Base-by-base conservation (phyloP, 2,329 filamentous ascomycete species). In the Phoma sp. region DNA sequence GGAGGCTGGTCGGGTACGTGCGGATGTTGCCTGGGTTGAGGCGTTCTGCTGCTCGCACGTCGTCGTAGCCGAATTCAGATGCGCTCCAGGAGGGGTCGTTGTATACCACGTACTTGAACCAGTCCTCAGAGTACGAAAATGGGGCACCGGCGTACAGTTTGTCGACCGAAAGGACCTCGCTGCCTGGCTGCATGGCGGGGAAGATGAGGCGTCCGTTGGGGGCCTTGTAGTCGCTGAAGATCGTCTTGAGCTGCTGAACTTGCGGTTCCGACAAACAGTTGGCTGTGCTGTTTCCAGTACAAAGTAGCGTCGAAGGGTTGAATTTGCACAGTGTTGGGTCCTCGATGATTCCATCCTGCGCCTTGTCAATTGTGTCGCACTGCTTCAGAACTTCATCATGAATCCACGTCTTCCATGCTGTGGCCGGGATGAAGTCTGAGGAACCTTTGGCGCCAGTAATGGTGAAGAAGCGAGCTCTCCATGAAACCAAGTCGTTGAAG, bases 301-400 rank as follows among this genome's bases (percentile, higher is more conserved):
- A 79, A 9, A 73, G 61, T 6, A 79, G 62, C 0, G 68, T 63
- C 44, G 76, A 71, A 15, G 79, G 77, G 8, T 43, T 67, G 51
- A 71, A 79, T 70, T 43, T 65, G 53, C 67, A 71, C 6, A 77
- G 64, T 2, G 65, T 67, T 0, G 79, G 75, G 58, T 80, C 76
- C 55, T 77, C 77, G 46, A 82, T 72, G 38, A 82, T 78, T 4
- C 79, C 78, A 61, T 84, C 82, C 13, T 70, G 56, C 4, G 78
- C 78, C 8, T 77, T 77, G 58, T 84, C 81, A 12, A 82, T 67
- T 1, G 63, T 65, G 62, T 84, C 81, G 62, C 82, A 84, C 61
- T 83, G 81, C 1, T 65, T 64, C 17, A 84, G 58, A n/a, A 81
- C 71, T 46, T 78, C 76, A 7, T 74, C 61, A 56, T 80, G 76